These are phyloP conservation scores for Aegle marmelos DNA, from an alignment of 345 rosid genomes.

Conservation along the genomic window DNA sequence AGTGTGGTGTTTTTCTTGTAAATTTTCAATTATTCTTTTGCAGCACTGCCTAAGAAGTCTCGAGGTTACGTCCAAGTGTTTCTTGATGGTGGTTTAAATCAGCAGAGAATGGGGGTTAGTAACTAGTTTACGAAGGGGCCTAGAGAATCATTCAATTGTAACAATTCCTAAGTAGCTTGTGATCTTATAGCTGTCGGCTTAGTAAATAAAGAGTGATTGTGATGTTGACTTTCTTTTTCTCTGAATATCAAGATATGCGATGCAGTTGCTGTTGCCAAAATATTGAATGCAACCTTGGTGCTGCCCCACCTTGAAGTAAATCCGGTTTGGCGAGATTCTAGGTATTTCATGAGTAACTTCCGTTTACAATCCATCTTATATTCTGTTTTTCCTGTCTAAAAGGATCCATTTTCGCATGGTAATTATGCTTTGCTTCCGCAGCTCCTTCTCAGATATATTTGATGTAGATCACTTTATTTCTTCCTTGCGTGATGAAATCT, in stretches of 20 bases:
- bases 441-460: slow-evolving; percentile 80
- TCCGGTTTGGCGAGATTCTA: slow-evolving; percentile 97
- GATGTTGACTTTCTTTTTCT: slow-evolving; percentile 5
- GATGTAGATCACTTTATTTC: slow-evolving; percentile 81
- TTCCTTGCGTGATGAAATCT: slow-evolving; percentile 53
- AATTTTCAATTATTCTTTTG: slow-evolving; percentile 7
- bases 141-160: not conserved
- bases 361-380: not conserved
- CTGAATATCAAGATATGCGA: slow-evolving; percentile 69
- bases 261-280: slow-evolving; percentile 96
- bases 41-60: slow-evolving; percentile 60
- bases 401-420: not conserved
- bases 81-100: slow-evolving; percentile 97
- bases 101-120: slow-evolving; percentile 97
- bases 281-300: slow-evolving; percentile 79
- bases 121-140: not conserved
- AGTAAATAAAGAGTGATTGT: not conserved
- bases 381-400: not conserved
- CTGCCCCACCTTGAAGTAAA: slow-evolving; percentile 94
- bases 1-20: not conserved
- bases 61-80: slow-evolving; percentile 81
- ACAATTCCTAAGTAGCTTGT: not conserved
- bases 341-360: slow-evolving; percentile 44
- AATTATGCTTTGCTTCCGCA: slow-evolving; percentile 31
- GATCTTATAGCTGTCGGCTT: not conserved